Percentiles rank a stretch among this genome's conserved stretches.
Conservation (phyloP, 352 stramenopile species). For the Pythium aphanidermatum region DNA sequence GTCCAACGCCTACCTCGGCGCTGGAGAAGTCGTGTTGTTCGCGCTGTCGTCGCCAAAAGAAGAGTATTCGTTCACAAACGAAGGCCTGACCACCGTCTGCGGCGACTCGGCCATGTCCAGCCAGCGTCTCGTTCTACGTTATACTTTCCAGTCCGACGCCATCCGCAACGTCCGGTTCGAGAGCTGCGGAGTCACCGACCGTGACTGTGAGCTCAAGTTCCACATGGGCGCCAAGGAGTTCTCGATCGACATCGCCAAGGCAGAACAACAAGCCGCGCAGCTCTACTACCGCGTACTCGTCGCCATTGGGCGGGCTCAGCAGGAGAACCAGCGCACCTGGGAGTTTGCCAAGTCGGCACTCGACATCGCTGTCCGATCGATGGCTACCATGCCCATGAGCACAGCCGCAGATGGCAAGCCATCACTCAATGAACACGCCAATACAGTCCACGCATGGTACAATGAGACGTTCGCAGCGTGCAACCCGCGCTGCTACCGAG, state of each 20-base stretch:
- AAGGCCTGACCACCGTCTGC: conserved; percentile 4
- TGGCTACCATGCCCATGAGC: neutral
- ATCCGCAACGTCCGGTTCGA: conserved; percentile 6
- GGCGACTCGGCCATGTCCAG: conserved; percentile 9
- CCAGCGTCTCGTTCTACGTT: conserved; percentile 7
- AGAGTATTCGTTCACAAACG: conserved; percentile 16
- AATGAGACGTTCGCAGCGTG: neutral
- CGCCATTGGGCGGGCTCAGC: conserved; percentile 4
- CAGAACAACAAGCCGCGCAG: conserved; percentile 1
- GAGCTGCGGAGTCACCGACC: conserved; percentile 11
- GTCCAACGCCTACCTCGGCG: conserved; percentile 1
- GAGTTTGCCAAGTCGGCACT: conserved; percentile 10
- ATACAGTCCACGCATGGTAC: conserved; percentile 9
- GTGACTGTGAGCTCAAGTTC: conserved; percentile 17
- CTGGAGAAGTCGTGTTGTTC: conserved; percentile 3
- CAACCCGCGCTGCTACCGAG: conserved; percentile 10
- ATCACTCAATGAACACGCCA: conserved; percentile 4
- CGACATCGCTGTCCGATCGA: conserved; percentile 6
- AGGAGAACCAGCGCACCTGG: conserved; percentile 5
- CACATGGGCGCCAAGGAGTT: conserved; percentile 7
- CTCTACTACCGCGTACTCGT: conserved; percentile 11
- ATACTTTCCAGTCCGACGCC: conserved; percentile 3
- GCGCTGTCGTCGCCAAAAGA: conserved; percentile 12
- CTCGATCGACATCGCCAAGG: conserved; percentile 17
- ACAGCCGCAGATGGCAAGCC: neutral